Base-by-base conservation (phyloP, 805 yeast species). In the Tetrapisispora pingtungensis region DNA sequence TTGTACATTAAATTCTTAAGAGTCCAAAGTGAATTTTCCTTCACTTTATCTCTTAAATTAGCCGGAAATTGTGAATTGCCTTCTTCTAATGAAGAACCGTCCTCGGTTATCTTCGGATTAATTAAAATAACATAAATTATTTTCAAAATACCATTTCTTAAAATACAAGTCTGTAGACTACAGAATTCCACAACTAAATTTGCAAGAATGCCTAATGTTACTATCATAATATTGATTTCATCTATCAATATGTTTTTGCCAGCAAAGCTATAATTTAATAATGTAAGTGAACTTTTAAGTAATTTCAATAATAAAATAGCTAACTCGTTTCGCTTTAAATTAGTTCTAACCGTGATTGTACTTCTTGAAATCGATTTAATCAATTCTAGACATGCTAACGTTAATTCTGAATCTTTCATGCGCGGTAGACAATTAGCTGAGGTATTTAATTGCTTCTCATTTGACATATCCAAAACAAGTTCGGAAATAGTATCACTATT, bases 161-260 rank as follows among this genome's bases (percentile, higher is more conserved):
- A 40, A 18, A 71, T 53, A 22, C 58, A 62, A 6, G 64, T 54
- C 43, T 68, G 67, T 41, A 70, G 46, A 14, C 69, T 65, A 3
- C 74, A 70, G 48, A 72, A 72, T 41, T 71, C 77, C 19, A 72
- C 65, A 22, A 71, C 67, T 32, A 69, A 58, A 49, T 72, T 72
- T 24, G 74, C 66, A 8, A 70, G 53, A 6, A 62, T 58, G 1
- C 75, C 73, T 43, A 72, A 46, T 2, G 58, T 44, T 13, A 55
- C 46, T 7, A 60, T 56, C 57, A 62, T 48, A 1, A 62, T 51
- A 31, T 49, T 47, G 7, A 60, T 37, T 43, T 61, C 67, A 7
- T 52, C 50, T 30, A 44, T 40, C 19, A 60, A 41, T 28, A 61
- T 53, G 2, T 47, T 47, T 33, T 42, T 41, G 7, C 63, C 62